Percentiles rank a stretch among this genome's conserved stretches.
These are phyloP conservation scores for Exophiala spinifera DNA, from an alignment of 2,329 filamentous ascomycete species.

Conservation along the genomic window DNA sequence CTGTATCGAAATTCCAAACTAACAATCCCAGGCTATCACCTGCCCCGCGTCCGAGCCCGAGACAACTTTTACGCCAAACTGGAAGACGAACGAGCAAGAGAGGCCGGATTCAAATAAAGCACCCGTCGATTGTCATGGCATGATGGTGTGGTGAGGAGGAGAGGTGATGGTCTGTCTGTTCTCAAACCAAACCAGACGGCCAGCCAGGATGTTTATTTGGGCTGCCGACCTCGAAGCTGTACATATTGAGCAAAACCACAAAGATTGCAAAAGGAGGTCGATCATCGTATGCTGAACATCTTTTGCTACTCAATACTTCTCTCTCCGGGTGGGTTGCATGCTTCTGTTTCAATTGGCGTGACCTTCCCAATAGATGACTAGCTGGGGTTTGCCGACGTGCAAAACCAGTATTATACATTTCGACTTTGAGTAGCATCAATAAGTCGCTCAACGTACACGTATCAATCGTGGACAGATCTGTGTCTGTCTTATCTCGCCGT, in stretches of 20 bases:
- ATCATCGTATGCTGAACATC: background rate
- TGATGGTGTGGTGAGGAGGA: background rate
- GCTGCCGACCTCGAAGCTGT: background rate
- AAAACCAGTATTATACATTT: too few species aligned
- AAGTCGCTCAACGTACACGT: too few species aligned
- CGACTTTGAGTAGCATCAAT: background rate
- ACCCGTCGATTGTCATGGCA: background rate
- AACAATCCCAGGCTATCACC: conserved; percentile 54
- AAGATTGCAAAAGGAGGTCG: background rate
- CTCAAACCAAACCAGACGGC: background rate
- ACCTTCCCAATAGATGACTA: too few species aligned
- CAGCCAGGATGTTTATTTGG: background rate
- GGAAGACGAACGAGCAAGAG: conserved; percentile 56
- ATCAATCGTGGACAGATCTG: background rate
- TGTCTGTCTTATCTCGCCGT: background rate
- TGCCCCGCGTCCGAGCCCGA: conserved; percentile 61
- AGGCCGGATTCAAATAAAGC: conserved; percentile 29
- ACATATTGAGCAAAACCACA: conserved; percentile 4
- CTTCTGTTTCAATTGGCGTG: too few species aligned
- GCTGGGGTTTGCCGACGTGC: too few species aligned
- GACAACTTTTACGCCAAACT: conserved; percentile 63
- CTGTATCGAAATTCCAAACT: background rate
- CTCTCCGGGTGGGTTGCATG: too few species aligned
- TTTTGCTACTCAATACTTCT: background rate
- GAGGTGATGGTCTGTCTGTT: background rate